Evolutionary conservation across 768 basidiomycete species (phyloP).

Genomic region (Suillus bovinus): DNA sequence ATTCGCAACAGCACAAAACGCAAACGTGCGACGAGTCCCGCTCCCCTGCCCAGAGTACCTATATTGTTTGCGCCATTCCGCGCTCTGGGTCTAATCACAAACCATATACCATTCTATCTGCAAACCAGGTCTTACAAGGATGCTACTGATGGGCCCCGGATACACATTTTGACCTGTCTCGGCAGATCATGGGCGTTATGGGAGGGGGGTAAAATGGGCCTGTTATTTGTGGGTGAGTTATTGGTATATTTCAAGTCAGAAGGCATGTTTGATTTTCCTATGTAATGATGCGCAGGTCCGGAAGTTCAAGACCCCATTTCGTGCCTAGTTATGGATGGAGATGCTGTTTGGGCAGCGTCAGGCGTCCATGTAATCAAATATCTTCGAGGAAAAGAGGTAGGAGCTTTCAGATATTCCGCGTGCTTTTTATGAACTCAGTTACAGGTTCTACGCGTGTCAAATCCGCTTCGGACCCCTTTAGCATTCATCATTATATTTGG

Average conservation of each 20-base stretch:
- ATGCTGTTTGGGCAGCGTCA: conserved; percentile 81
- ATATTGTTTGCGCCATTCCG: conserved; percentile 89
- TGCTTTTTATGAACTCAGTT: conserved; percentile 11
- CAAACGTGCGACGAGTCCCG: conserved; percentile 5
- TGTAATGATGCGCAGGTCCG: conserved; percentile 57
- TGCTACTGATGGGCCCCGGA: conserved; percentile 76
- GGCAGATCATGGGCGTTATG: conserved; percentile 93
- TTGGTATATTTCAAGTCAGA: conserved; percentile 7
- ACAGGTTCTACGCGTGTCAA: conserved; percentile 55
- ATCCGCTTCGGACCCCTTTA: conserved; percentile 62
- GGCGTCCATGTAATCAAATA: conserved; percentile 75
- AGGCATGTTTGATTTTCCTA: conserved; percentile 6
- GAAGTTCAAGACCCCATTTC: conserved; percentile 74
- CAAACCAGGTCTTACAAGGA: conserved; percentile 87
- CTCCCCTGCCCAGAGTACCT: conserved; percentile 20
- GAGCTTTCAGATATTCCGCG: conserved; percentile 8
- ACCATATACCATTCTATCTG: conserved; percentile 84
- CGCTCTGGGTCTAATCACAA: conserved; percentile 92
- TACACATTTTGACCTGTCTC: conserved; percentile 85
- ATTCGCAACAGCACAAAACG: conserved; percentile 15
- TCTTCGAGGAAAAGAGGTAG: conserved; percentile 84
- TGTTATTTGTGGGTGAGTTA: conserved; percentile 89
- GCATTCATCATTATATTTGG: conserved; percentile 79
- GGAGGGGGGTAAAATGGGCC: conserved; percentile 91
- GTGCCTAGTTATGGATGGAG: conserved; percentile 78